These are phyloP conservation scores for Fusarium sp. DNA, from an alignment of 2,329 filamentous ascomycete genomes.

Conservation along the genomic window DNA sequence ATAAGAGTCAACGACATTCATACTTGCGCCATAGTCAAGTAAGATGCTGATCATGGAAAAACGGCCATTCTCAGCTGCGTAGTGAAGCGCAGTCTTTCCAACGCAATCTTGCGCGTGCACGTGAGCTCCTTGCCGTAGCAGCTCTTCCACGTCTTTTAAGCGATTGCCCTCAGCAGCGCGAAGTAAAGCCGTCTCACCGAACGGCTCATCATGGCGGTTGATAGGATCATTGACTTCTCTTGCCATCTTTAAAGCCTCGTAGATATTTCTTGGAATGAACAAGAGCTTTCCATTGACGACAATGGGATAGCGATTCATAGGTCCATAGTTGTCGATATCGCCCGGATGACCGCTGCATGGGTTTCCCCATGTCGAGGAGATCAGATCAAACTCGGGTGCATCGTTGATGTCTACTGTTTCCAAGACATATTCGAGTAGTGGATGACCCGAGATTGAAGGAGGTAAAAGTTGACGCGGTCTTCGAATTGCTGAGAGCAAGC, in stretches of 20 bases:
- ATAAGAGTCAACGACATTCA: neutral
- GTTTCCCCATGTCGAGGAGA: conserved; percentile 9
- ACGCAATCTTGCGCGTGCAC: conserved; percentile 4
- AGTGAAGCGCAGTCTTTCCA: conserved; percentile 7
- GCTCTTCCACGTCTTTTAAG: fast-evolving
- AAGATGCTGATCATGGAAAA: neutral
- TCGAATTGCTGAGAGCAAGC: conserved; percentile 4
- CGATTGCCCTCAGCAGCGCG: neutral
- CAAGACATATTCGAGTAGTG: neutral
- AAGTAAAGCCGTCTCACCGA: neutral
- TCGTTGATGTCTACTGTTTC: neutral
- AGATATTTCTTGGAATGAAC: neutral
- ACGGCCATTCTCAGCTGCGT: neutral
- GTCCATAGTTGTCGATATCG: neutral
- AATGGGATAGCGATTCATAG: conserved; percentile 5
- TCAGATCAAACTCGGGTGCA: neutral
- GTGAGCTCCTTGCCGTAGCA: neutral
- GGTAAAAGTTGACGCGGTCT: conserved; percentile 5
- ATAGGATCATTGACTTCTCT: neutral
- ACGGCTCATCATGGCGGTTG: neutral
- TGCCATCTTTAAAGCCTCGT: conserved; percentile 11
- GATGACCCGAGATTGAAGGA: neutral
- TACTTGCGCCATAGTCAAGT: conserved; percentile 11
- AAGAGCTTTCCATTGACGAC: conserved; percentile 5
- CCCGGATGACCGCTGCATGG: neutral